phyloP scores from a whole-genome alignment of 495 filamentous ascomycete species.

The Neurospora tetrasperma region DNA sequence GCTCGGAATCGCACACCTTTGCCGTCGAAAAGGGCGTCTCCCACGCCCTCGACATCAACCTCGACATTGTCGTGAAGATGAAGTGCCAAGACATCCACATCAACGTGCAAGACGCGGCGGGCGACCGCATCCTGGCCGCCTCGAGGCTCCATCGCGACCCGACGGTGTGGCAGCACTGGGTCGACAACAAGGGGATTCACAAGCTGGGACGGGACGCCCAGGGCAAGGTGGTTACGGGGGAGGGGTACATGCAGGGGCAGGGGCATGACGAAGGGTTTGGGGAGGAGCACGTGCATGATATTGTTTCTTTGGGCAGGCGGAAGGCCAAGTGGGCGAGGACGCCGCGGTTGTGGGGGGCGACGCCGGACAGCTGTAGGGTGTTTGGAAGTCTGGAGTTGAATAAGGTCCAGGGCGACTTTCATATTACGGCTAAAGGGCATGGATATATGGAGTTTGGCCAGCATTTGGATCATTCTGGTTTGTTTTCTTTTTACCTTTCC shows the following conservation, averaged over 20 bases:
- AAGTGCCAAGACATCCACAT: conserved; percentile 76
- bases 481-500: conserved; percentile 9
- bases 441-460: conserved; percentile 71
- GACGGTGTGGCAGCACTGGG: conserved; percentile 76
- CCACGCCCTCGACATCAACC: conserved; percentile 83
- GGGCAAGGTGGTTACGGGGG: conserved; percentile 38
- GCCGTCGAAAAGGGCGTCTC: conserved; percentile 87
- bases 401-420: conserved; percentile 96
- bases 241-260: conserved; percentile 35
- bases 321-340: conserved; percentile 59
- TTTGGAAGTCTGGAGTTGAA: conserved; percentile 86
- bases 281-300: conserved; percentile 65
- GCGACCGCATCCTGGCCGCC: conserved; percentile 81
- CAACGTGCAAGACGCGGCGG: conserved; percentile 94
- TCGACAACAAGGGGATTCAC: conserved; percentile 59
- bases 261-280: conserved; percentile 47
- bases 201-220: conserved; percentile 44
- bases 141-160: conserved; percentile 61
- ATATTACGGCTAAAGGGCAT: conserved; percentile 92
- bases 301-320: conserved; percentile 49
- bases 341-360: conserved; percentile 50
- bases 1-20: conserved; percentile 78
- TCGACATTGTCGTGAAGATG: conserved; percentile 92
- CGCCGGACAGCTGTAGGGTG: conserved; percentile 63
- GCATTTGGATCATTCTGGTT: conserved; percentile 79